Evolutionary conservation across 352 stramenopile species (phyloP).

Genomic region (Halophytophthora polymorphica): DNA sequence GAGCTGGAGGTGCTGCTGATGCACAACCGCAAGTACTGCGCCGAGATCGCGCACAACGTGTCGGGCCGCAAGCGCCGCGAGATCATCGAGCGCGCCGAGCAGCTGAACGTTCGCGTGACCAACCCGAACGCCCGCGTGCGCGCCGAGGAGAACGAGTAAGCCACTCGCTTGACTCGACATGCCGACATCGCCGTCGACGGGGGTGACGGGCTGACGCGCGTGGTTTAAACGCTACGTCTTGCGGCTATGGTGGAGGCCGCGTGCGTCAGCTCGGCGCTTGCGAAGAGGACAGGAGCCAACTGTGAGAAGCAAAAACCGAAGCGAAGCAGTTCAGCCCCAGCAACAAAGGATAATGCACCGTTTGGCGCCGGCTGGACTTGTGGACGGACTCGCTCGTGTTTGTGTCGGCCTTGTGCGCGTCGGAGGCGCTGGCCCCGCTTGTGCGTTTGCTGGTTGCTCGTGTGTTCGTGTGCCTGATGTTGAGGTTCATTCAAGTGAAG

Average conservation of each 20-base stretch:
- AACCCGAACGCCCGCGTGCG: conserved; percentile 97
- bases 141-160: conserved; percentile 95
- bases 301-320: conserved; percentile 33
- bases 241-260: conserved; percentile 3
- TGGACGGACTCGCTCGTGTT: conserved; percentile 32
- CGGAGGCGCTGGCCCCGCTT: neutral
- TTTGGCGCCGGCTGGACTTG: conserved; percentile 42
- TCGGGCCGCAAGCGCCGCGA: conserved; percentile 94
- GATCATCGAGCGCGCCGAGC: conserved; percentile 97
- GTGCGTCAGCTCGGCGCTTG: conserved; percentile 19
- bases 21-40: conserved; percentile 98
- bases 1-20: conserved; percentile 97
- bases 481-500: no score
- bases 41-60: conserved; percentile 98
- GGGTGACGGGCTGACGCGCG: conserved; percentile 21
- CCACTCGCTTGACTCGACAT: conserved; percentile 10
- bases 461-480: neutral
- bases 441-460: conserved; percentile 1
- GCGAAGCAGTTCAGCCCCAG: conserved; percentile 31
- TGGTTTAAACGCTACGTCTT: no score
- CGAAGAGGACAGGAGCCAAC: conserved; percentile 35
- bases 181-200: conserved; percentile 11
- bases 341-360: conserved; percentile 41
- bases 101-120: conserved; percentile 98
- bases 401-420: conserved; percentile 7